Conservation (phyloP, 129 eudicot species). For the Dittrichia graveolens region DNA sequence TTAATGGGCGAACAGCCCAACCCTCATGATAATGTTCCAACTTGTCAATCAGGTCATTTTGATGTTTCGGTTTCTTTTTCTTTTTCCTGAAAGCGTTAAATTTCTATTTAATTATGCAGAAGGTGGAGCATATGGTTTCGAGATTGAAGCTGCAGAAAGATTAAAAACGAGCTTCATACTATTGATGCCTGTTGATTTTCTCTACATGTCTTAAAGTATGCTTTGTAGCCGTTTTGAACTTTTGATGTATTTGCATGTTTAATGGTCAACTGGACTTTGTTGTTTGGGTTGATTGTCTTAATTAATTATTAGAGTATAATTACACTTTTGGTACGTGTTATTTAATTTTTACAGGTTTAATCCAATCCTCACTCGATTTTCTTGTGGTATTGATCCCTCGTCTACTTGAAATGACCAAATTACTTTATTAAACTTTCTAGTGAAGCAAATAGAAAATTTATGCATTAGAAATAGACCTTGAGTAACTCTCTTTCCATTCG, state of each 20-base stretch:
- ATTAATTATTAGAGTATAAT: background rate
- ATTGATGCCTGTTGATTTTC: background rate
- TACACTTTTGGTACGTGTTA: no score
- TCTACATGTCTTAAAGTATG: conserved; percentile 2
- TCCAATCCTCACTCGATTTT: no score
- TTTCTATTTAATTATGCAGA: conserved; percentile 45
- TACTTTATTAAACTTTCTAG: no score
- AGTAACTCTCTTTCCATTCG: no score
- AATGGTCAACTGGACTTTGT: background rate
- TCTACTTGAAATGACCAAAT: no score
- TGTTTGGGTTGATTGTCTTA: conserved; percentile 15
- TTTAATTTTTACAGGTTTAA: no score
- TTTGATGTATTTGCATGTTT: background rate
- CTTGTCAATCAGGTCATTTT: background rate
- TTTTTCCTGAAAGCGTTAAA: background rate
- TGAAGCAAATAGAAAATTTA: no score
- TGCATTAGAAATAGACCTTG: no score
- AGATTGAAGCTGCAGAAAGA: conserved; percentile 43
- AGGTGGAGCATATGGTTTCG: conserved; percentile 80
- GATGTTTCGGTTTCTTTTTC: background rate
- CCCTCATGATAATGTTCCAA: background rate
- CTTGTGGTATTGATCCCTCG: no score
- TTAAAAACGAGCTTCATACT: conserved; percentile 13
- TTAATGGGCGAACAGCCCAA: no score
- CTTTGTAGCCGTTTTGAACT: background rate